Conservation (phyloP, 1,139 yeast species). For the Yamadazyma triangularis region DNA sequence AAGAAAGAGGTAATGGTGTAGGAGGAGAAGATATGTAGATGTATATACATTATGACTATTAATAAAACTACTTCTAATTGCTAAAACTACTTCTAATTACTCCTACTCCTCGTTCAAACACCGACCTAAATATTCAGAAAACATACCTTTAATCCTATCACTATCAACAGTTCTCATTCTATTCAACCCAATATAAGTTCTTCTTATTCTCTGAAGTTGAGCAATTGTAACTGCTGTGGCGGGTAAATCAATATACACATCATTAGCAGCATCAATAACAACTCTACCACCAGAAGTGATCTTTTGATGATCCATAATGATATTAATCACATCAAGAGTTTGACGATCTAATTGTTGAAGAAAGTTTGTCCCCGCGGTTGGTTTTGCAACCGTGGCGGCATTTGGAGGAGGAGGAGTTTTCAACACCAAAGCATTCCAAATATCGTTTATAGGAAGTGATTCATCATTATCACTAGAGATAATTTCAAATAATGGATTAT, state of each 20-base stretch:
- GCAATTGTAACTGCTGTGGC: constrained; percentile 61
- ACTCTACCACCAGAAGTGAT: constrained; percentile 51
- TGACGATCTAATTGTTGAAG: constrained; percentile 73
- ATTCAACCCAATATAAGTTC: constrained; percentile 77
- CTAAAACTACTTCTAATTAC: no score
- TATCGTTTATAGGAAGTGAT: constrained; percentile 55
- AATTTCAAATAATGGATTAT: constrained; percentile 79
- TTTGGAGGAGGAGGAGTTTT: constrained; percentile 68
- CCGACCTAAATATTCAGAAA: constrained; percentile 67
- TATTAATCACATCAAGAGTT: constrained; percentile 60
- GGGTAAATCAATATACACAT: constrained; percentile 58
- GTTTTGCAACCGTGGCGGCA: constrained; percentile 69
- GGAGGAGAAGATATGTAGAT: no score
- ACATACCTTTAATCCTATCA: constrained; percentile 63
- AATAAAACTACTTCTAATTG: no score
- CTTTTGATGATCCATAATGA: constrained; percentile 58
- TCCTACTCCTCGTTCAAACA: no score
- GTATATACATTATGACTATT: no score
- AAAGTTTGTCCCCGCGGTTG: constrained; percentile 70
- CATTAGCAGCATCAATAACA: constrained; percentile 30
- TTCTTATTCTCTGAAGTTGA: constrained; percentile 74
- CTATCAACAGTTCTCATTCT: constrained; percentile 69
- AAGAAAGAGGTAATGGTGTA: constrained; percentile 63
- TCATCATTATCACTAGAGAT: constrained; percentile 53
- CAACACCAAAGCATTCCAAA: constrained; percentile 69